Percentiles rank a stretch among this genome's conserved stretches.
phyloP scores from a whole-genome alignment of 768 basidiomycete species.

The Russula abietina region DNA sequence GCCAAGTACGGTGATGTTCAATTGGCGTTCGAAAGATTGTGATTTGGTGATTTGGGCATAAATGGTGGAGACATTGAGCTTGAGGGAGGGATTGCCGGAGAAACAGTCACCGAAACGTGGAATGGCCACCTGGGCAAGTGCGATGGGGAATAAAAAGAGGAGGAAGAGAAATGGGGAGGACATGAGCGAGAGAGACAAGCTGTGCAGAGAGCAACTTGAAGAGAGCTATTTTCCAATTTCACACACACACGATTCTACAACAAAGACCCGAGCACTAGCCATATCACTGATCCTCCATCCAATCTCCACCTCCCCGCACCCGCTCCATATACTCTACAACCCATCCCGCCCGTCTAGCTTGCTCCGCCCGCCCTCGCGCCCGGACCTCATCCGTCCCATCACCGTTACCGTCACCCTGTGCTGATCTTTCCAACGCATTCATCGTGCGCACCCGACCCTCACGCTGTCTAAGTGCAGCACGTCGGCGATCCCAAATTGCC shows the following conservation, averaged over 20 bases:
- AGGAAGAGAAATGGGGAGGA: neutral
- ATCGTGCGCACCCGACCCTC: constrained; percentile 22
- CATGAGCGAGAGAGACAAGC: neutral
- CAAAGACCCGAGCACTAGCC: neutral
- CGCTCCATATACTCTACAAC: constrained; percentile 17
- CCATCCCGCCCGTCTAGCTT: constrained; percentile 17
- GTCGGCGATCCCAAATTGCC: constrained; percentile 25
- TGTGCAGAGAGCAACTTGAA: neutral
- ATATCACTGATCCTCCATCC: constrained; percentile 18
- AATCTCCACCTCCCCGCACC: constrained; percentile 19
- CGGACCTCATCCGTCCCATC: constrained; percentile 1
- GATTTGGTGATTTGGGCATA: constrained; percentile 63
- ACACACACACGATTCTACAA: too few relatives aligned
- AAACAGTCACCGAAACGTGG: constrained; percentile 67
- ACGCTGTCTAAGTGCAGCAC: constrained; percentile 19
- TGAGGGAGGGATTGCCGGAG: constrained; percentile 45
- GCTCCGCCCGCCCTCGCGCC: neutral
- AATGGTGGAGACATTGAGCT: constrained; percentile 60
- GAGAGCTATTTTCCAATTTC: neutral
- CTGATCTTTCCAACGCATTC: neutral
- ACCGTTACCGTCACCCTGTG: constrained; percentile 2
- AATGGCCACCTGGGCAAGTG: constrained; percentile 19
- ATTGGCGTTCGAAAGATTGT: constrained; percentile 37
- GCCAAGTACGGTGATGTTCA: constrained; percentile 75
- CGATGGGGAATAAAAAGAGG: constrained; percentile 21